Percentiles rank a stretch among this genome's conserved stretches.
Evolutionary conservation across 495 filamentous ascomycete genomes (phyloP).

Genomic region (Lasiosphaeria miniovina): DNA sequence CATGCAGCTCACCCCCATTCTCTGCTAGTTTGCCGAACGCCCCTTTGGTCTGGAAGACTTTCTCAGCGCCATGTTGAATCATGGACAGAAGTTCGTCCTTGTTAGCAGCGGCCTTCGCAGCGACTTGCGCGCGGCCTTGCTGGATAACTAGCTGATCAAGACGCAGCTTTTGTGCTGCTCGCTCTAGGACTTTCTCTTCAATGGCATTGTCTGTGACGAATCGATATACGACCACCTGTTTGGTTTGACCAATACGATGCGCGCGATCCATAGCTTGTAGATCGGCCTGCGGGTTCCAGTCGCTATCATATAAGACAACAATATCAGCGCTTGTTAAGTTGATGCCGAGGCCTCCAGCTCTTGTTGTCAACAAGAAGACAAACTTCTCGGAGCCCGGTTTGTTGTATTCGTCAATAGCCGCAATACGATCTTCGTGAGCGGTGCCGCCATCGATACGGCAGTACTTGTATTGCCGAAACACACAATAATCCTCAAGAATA

Average conservation of each 20-base stretch:
- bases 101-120: slow-evolving; percentile 77
- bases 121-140: slow-evolving; percentile 92
- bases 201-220: slow-evolving; percentile 98
- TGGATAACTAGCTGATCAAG: slow-evolving; percentile 99
- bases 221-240: slow-evolving; percentile 93
- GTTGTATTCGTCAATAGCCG: slow-evolving; percentile 98
- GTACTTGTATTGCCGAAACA: slow-evolving; percentile 91
- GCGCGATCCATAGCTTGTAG: slow-evolving; percentile 98
- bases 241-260: slow-evolving; percentile 97
- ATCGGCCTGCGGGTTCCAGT: slow-evolving; percentile 99
- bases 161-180: slow-evolving; percentile 94
- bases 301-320: slow-evolving; percentile 96
- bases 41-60: slow-evolving; percentile 73
- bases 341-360: slow-evolving; percentile 96
- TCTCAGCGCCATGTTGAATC: slow-evolving; percentile 98
- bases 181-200: slow-evolving; percentile 96
- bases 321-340: slow-evolving; percentile 96
- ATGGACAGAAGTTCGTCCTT: slow-evolving; percentile 96
- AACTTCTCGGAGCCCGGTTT: slow-evolving; percentile 94
- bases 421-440: slow-evolving; percentile 95
- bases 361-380: slow-evolving; percentile 93
- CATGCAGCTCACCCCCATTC: slow-evolving; percentile 62
- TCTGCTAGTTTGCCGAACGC: slow-evolving; percentile 54
- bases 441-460: slow-evolving; percentile 97
- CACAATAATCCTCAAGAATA: slow-evolving; percentile 97